Percentiles rank a stretch among this genome's conserved stretches.
phyloP scores from a whole-genome alignment of 2,329 filamentous ascomycete species.

The Arthrobotrys iridis region DNA sequence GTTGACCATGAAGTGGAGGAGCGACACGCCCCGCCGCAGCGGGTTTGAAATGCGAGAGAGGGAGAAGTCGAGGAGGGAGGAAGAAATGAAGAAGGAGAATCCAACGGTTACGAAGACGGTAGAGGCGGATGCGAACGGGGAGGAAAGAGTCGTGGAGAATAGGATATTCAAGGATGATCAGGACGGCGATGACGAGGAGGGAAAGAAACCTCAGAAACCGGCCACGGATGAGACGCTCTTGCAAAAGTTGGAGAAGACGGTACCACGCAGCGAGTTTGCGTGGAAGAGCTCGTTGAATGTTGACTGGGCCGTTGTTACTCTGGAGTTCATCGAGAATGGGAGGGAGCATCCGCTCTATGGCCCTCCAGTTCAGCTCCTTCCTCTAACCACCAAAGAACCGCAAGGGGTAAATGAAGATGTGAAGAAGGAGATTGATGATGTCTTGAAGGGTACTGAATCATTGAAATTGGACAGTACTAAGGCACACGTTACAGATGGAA shows the following conservation, averaged over 20 bases:
- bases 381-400: neutral
- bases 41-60: conserved; percentile 33
- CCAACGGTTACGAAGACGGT: conserved; percentile 1
- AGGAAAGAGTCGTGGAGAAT: conserved; percentile 26
- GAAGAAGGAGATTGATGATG: conserved; percentile 12
- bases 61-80: conserved; percentile 22
- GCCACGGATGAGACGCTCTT: neutral
- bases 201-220: neutral
- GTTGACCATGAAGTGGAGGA: conserved; percentile 47
- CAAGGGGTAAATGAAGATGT: neutral
- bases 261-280: conserved; percentile 30
- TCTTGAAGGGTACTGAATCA: conserved; percentile 15
- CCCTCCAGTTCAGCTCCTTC: conserved; percentile 29
- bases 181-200: conserved; percentile 22
- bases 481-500: neutral
- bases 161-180: conserved; percentile 24
- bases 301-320: conserved; percentile 43
- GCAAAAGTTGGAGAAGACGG: conserved; percentile 24
- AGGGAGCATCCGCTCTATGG: conserved; percentile 42
- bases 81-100: neutral
- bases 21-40: conserved; percentile 39
- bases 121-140: conserved; percentile 16
- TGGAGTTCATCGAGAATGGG: conserved; percentile 33
- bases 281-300: conserved; percentile 50
- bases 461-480: neutral